Base-by-base conservation (phyloP, 352 stramenopile species). In the Saprolegnia diclina region DNA sequence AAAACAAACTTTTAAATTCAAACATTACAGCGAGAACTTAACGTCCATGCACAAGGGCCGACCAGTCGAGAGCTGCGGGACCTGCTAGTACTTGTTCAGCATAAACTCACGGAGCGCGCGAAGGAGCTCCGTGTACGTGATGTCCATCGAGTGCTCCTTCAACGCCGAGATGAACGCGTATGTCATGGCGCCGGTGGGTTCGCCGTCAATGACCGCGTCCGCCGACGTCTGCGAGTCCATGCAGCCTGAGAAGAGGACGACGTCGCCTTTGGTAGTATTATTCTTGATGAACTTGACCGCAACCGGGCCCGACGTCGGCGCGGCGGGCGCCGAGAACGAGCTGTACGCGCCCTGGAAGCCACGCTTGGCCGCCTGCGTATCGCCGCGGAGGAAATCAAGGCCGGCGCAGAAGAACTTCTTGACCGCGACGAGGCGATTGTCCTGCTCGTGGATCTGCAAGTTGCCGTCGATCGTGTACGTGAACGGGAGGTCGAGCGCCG, bases 401-500 rank as follows among this genome's bases (percentile, higher is more conserved):
- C 62, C 61, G 29, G 63, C 63, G 22, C 54, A 29, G 38, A 69
- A 45, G 18, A 69, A 40, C 1, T 69, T 35, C 18, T 38, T 24
- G 22, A 45, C 63, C 5, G 45, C 63, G 11, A 69, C 45, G 24
- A 52, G 42, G n/a, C 45, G 45, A 0, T 38, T 40, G 63, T 69
- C 50, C 44, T 69, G 19, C 29, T 69, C 32, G 46, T 69, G 63
- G 53, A 69, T 61, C 5, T 69, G 42, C 63, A 69, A 62, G 53
- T 69, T 69, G 45, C 63, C 63, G 53, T 69, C 63, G 21, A 69
- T 56, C 42, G 76, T 77, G 67, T 78, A 90, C 52, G 76, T 72
- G 69, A 85, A 92, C 1, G 83, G 83, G 16, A 92, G 63, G 72
- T 92, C 83, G 24, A 92, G 68, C 29, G 75, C 83, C 5, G 83